Conservation (phyloP, 768 basidiomycete species). For the Butyriboletus loyo region DNA sequence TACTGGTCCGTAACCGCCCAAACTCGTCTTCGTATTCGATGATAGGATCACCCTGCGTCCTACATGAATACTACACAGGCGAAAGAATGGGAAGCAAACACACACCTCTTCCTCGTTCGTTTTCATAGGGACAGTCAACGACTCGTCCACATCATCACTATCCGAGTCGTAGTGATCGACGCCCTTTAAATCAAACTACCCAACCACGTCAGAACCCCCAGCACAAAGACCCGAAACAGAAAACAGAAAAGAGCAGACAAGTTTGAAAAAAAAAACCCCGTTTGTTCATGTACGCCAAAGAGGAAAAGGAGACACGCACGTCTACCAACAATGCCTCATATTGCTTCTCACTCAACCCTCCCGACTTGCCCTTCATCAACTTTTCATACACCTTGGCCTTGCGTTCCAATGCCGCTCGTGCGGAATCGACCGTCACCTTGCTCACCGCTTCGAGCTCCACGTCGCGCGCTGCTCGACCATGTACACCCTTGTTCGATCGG, state of each 20-base stretch:
- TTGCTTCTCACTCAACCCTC: slow-evolving; percentile 72
- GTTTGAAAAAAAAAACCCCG: not conserved
- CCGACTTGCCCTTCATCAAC: slow-evolving; percentile 71
- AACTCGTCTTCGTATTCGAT: slow-evolving; percentile 88
- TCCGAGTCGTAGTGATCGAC: slow-evolving; percentile 58
- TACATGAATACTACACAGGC: not conserved
- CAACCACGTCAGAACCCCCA: not conserved
- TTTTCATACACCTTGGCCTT: slow-evolving; percentile 83
- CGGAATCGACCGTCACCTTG: slow-evolving; percentile 68
- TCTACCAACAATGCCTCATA: slow-evolving; percentile 73
- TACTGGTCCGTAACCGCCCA: slow-evolving; percentile 67
- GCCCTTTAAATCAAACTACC: slow-evolving; percentile 64
- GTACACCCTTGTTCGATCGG: slow-evolving; percentile 72
- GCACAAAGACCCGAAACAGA: not conserved
- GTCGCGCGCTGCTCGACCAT: slow-evolving; percentile 61
- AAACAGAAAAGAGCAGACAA: not conserved
- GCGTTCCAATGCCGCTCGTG: slow-evolving; percentile 66
- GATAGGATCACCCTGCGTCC: slow-evolving; percentile 63
- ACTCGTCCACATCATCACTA: slow-evolving; percentile 78
- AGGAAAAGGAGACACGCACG: slow-evolving; percentile 42
- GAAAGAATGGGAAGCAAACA: not conserved
- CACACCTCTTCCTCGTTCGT: slow-evolving; percentile 40
- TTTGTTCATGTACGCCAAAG: not conserved
- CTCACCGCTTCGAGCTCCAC: slow-evolving; percentile 67
- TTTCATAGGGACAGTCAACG: slow-evolving; percentile 54